phyloP scores from a whole-genome alignment of 257 asterid genomes.

The Solanum dulcamara region DNA sequence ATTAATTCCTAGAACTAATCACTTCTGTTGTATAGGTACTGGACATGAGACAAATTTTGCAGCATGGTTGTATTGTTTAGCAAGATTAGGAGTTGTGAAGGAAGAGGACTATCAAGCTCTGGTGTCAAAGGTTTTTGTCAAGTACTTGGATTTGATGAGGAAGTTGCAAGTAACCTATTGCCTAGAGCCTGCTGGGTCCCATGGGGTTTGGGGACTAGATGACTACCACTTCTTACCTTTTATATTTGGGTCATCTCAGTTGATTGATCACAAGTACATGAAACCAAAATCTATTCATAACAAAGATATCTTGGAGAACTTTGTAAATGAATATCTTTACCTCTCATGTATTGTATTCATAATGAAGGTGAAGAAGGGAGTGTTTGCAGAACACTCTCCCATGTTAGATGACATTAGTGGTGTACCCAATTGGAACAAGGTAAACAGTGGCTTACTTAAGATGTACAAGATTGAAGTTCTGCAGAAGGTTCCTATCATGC shows the following conservation, averaged over 20 bases:
- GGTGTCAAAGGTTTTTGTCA: slow-evolving; percentile 58
- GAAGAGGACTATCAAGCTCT: slow-evolving; percentile 85
- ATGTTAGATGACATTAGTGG: slow-evolving; percentile 96
- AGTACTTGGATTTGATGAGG: slow-evolving; percentile 87
- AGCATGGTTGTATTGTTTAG: slow-evolving; percentile 87
- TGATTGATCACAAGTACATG: slow-evolving; percentile 93
- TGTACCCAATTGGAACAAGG: slow-evolving; percentile 85
- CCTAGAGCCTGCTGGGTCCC: slow-evolving; percentile 96
- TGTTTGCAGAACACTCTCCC: slow-evolving; percentile 93
- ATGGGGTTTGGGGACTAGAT: slow-evolving; percentile 98
- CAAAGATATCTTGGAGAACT: slow-evolving; percentile 78
- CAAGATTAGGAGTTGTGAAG: slow-evolving; percentile 50
- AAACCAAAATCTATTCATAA: slow-evolving; percentile 93
- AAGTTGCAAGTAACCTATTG: slow-evolving; percentile 64
- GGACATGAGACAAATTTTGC: slow-evolving; percentile 93
- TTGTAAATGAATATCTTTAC: slow-evolving; percentile 61
- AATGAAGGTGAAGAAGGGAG: slow-evolving; percentile 87
- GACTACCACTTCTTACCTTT: slow-evolving; percentile 91
- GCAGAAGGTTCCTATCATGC: slow-evolving; percentile 97
- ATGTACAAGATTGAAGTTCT: slow-evolving; percentile 87
- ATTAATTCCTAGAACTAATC: neutral
- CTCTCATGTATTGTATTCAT: slow-evolving; percentile 67
- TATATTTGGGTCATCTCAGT: slow-evolving; percentile 82
- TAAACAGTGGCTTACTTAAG: slow-evolving; percentile 83
- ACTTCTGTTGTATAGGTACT: slow-evolving; percentile 40